These are phyloP conservation scores for Endogone sp. DNA, from an alignment of 192 early-diverging fungal genomes.

Conservation along the genomic window DNA sequence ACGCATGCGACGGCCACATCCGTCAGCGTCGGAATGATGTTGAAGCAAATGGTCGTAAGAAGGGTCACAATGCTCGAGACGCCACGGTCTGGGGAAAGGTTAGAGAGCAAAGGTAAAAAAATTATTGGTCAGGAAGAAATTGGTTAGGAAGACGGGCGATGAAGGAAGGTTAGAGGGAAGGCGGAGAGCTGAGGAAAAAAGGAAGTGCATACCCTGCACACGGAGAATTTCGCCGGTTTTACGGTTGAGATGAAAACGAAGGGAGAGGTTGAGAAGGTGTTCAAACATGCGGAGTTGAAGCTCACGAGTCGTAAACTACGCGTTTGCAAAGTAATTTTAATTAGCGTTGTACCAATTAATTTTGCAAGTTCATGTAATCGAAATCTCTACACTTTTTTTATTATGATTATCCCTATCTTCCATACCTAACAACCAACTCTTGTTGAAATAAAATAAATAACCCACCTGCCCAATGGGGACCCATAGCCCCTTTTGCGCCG, in stretches of 20 bases:
- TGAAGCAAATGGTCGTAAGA: constrained; percentile 80
- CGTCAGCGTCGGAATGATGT: constrained; percentile 80
- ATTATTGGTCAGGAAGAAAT: not conserved
- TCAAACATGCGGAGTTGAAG: constrained; percentile 88
- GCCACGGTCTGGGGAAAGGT: constrained; percentile 49
- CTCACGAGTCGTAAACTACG: constrained; percentile 80
- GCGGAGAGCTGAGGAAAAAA: not conserved
- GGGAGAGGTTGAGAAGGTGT: constrained; percentile 84
- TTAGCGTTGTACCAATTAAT: no score
- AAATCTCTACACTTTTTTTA: no score
- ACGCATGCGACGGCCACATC: constrained; percentile 80
- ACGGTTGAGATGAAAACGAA: constrained; percentile 89
- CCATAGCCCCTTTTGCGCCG: constrained; percentile 82
- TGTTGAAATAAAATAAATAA: not conserved
- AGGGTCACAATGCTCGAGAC: constrained; percentile 71
- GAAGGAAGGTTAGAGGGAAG: not conserved
- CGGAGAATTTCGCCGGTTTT: constrained; percentile 95
- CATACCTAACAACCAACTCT: no score
- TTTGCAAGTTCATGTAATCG: no score
- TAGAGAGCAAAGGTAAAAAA: not conserved
- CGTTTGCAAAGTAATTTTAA: not conserved
- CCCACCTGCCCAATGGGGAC: constrained; percentile 72
- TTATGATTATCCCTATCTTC: no score
- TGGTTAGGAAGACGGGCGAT: not conserved
- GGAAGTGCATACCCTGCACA: constrained; percentile 47